phyloP scores from a whole-genome alignment of 305 asterid species.

The Rubia tinctorum region DNA sequence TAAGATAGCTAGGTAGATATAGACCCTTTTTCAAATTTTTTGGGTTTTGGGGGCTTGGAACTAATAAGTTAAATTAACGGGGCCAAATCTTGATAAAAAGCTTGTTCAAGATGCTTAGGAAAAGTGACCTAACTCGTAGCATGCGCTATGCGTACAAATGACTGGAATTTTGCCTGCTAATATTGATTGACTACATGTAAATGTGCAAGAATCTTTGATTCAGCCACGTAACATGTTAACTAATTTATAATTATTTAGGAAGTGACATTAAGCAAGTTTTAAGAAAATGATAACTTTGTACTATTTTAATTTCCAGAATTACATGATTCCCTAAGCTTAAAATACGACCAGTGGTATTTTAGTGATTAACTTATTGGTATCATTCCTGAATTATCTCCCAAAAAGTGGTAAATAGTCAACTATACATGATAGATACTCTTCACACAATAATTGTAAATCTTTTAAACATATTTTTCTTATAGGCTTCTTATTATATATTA shows the following conservation, averaged over 20 bases:
- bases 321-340: too few species aligned
- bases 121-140: conserved; percentile 21
- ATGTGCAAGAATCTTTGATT: conserved; percentile 7
- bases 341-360: too few species aligned
- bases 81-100: not conserved
- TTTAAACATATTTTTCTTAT: too few species aligned
- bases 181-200: not conserved
- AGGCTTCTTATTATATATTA: too few species aligned
- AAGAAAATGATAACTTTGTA: too few species aligned
- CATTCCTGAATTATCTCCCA: too few species aligned
- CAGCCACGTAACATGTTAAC: not conserved
- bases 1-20: not conserved
- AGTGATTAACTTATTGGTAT: too few species aligned
- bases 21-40: not conserved
- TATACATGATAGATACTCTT: too few species aligned
- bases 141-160: conserved; percentile 15
- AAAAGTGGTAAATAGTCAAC: too few species aligned
- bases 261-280: not conserved
- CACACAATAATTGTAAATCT: too few species aligned
- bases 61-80: not conserved
- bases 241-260: too few species aligned
- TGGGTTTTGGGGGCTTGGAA: conserved; percentile 12
- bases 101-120: conserved; percentile 6
- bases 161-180: conserved; percentile 20
- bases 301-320: too few species aligned